These are phyloP conservation scores for Lactarius trivialis DNA, from an alignment of 768 basidiomycete species.

Conservation along the genomic window DNA sequence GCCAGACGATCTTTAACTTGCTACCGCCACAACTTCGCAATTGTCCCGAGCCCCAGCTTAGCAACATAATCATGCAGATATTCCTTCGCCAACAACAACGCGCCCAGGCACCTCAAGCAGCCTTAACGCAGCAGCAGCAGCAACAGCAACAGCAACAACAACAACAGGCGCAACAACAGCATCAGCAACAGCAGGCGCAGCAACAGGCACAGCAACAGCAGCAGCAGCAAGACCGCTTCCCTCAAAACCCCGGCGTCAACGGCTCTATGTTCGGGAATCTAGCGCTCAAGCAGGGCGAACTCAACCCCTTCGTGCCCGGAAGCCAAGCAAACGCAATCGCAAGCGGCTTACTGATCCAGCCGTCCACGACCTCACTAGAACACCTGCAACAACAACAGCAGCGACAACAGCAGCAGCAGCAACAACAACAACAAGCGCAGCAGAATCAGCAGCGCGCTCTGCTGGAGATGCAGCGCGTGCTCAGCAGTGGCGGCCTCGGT, in stretches of 20 bases:
- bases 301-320: conserved; percentile 22
- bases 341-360: conserved; percentile 13
- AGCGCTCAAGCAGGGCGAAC: conserved; percentile 19
- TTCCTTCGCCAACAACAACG: not conserved
- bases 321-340: conserved; percentile 18
- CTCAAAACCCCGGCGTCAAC: conserved; percentile 5
- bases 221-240: conserved; percentile 3
- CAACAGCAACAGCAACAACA: not conserved
- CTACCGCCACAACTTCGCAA: conserved; percentile 1
- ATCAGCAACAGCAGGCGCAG: not conserved
- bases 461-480: conserved; percentile 13
- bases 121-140: not conserved
- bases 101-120: conserved; percentile 7
- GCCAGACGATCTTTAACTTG: conserved; percentile 6
- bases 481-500: conserved; percentile 15
- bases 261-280: conserved; percentile 13
- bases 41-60: conserved; percentile 11
- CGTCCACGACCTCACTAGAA: not conserved
- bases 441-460: conserved; percentile 14
- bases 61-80: conserved; percentile 3
- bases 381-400: conserved; percentile 11
- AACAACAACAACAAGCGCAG: conserved; percentile 11
- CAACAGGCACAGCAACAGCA: conserved; percentile 13
- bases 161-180: not conserved
- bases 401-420: conserved; percentile 4